These are phyloP conservation scores for Xerocomus cyaneibrunnescens DNA, from an alignment of 1,284 basidiomycete species.

Conservation along the genomic window DNA sequence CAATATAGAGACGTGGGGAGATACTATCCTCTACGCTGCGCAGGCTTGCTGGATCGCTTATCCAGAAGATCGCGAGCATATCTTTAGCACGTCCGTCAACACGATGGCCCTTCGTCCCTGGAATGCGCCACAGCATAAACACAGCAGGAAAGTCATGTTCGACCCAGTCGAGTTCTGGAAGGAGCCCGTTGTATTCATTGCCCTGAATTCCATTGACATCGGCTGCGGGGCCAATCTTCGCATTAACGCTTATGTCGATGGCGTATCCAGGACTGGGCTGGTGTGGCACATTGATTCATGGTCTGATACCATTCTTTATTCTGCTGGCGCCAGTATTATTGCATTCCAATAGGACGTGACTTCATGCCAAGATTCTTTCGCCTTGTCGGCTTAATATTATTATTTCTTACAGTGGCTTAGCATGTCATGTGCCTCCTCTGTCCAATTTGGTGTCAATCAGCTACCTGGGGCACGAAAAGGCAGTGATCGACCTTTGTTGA, in stretches of 20 bases:
- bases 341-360: constrained; percentile 21
- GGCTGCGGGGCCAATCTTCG: constrained; percentile 14
- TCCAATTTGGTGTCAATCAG: no score
- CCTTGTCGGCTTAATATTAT: no score
- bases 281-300: constrained; percentile 23
- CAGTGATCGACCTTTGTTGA: no score
- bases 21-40: constrained; percentile 10
- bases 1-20: constrained; percentile 14
- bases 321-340: constrained; percentile 17
- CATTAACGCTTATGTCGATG: constrained; percentile 17
- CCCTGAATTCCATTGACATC: constrained; percentile 18
- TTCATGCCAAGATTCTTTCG: no score
- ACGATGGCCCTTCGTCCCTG: constrained; percentile 9
- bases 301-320: constrained; percentile 16
- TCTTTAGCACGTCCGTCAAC: constrained; percentile 16
- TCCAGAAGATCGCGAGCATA: constrained; percentile 25
- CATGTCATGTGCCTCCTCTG: no score
- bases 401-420: no score
- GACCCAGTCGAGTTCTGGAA: constrained; percentile 14
- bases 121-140: constrained; percentile 1
- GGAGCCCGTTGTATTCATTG: constrained; percentile 20
- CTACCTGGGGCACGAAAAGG: no score
- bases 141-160: constrained; percentile 11
- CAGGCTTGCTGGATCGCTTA: constrained; percentile 24
- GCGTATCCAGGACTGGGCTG: constrained; percentile 11